A percentile compares a stretch with the other conserved stretches of the same genome.
phyloP scores from a whole-genome alignment of 1,284 basidiomycete species.

The Phellopilus nigrolimitatus region DNA sequence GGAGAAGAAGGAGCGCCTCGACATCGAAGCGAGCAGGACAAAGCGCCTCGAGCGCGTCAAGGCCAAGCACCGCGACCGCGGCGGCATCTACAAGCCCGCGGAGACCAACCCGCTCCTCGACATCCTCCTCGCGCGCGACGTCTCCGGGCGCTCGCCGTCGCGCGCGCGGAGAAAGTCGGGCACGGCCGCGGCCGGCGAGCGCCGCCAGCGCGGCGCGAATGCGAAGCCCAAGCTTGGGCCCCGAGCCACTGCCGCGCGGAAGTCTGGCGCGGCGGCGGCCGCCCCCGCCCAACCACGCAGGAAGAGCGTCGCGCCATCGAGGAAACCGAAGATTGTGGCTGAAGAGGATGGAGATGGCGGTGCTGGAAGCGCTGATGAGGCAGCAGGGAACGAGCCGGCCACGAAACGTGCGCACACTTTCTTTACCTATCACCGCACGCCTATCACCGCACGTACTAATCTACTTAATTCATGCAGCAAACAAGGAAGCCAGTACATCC shows the following conservation, averaged over 20 bases:
- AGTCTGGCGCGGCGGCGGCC: neutral
- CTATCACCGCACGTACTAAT: neutral
- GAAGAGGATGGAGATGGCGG: neutral
- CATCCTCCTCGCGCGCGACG: slow-evolving; percentile 36
- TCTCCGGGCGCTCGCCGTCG: slow-evolving; percentile 43
- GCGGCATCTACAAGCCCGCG: slow-evolving; percentile 35
- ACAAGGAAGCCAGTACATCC: neutral
- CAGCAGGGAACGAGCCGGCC: neutral
- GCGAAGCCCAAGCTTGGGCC: neutral
- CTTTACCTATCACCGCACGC: neutral
- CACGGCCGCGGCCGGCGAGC: too few species aligned
- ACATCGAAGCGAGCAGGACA: slow-evolving; percentile 10
- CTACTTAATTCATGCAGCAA: neutral
- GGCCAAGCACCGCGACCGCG: slow-evolving; percentile 19
- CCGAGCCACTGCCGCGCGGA: neutral
- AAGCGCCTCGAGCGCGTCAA: slow-evolving; percentile 16
- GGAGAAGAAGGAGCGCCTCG: slow-evolving; percentile 1
- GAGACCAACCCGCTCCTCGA: slow-evolving; percentile 35
- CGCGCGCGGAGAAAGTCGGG: too few species aligned
- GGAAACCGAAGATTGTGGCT: neutral
- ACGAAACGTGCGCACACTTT: neutral
- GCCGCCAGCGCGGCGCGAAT: neutral
- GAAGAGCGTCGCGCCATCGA: slow-evolving; percentile 1
- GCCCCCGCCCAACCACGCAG: neutral
- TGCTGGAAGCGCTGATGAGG: neutral